Conservation (phyloP, 78 protist genomes). For the Planoprotostelium fungivorum region DNA sequence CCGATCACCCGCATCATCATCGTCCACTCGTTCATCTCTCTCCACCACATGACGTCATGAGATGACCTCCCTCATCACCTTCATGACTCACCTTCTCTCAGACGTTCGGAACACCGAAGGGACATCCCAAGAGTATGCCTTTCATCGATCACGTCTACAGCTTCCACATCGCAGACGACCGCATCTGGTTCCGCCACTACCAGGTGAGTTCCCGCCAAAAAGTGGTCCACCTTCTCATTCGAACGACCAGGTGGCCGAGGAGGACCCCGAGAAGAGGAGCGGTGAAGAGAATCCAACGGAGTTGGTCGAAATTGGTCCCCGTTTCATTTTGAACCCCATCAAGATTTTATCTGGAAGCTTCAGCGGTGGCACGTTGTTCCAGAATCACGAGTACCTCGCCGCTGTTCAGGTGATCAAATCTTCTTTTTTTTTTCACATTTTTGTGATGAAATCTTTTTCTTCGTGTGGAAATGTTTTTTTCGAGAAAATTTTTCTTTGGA, state of each 20-base stretch:
- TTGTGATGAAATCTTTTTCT: no score
- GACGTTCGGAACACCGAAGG: slow-evolving; percentile 79
- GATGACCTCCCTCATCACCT: not conserved
- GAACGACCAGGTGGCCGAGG: not conserved
- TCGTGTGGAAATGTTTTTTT: no score
- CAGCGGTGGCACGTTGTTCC: slow-evolving; percentile 22
- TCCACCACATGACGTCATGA: not conserved
- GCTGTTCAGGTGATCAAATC: not conserved
- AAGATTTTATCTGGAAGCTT: slow-evolving; percentile 71
- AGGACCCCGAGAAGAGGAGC: not conserved
- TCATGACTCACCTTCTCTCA: not conserved
- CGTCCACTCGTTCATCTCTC: not conserved
- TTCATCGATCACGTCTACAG: slow-evolving; percentile 91
- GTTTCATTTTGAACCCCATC: slow-evolving; percentile 76
- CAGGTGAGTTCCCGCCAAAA: slow-evolving; percentile 70
- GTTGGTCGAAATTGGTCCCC: slow-evolving; percentile 93
- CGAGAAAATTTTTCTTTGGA: no score
- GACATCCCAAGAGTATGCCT: slow-evolving; percentile 89
- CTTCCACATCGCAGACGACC: slow-evolving; percentile 80
- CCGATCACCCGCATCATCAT: no score
- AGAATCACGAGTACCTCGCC: not conserved
- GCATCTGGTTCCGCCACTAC: slow-evolving; percentile 92
- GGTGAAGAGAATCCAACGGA: slow-evolving; percentile 14
- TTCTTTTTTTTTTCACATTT: not conserved
- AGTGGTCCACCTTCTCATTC: slow-evolving; percentile 15